A percentile compares a stretch with the other conserved stretches of the same genome.
These are phyloP conservation scores for Rhynchosporium agropyri DNA, from an alignment of 2,329 filamentous ascomycete genomes.

Conservation along the genomic window DNA sequence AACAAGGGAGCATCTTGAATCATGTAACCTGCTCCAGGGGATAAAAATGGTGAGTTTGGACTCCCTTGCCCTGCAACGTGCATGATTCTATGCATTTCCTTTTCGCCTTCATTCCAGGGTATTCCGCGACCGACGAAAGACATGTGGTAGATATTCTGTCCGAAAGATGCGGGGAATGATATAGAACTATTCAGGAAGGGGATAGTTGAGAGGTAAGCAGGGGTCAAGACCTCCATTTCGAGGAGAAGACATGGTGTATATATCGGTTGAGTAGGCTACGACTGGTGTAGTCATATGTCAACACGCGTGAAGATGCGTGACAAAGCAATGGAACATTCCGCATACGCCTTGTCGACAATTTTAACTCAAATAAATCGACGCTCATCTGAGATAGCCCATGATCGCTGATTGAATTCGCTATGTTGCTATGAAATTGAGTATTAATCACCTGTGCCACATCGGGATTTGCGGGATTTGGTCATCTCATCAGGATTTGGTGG, in stretches of 20 bases:
- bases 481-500: neutral
- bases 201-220: slow-evolving; percentile 4
- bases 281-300: neutral
- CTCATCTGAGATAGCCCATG: neutral
- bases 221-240: slow-evolving; percentile 4
- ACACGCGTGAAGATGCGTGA: neutral
- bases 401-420: neutral
- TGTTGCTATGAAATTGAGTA: neutral
- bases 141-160: neutral
- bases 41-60: slow-evolving; percentile 66
- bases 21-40: slow-evolving; percentile 60
- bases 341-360: neutral
- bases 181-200: slow-evolving; percentile 4
- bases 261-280: neutral
- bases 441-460: neutral
- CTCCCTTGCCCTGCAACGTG: slow-evolving; percentile 61
- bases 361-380: neutral
- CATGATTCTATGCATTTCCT: slow-evolving; percentile 63
- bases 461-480: slow-evolving; percentile 15
- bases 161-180: neutral
- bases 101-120: slow-evolving; percentile 61
- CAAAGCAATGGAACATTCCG: slow-evolving; percentile 9
- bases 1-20: slow-evolving; percentile 66
- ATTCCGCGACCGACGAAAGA: neutral
- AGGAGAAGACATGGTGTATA: neutral